Base-by-base conservation (phyloP, 78 protist species). In the Dictyostelium intermedium region DNA sequence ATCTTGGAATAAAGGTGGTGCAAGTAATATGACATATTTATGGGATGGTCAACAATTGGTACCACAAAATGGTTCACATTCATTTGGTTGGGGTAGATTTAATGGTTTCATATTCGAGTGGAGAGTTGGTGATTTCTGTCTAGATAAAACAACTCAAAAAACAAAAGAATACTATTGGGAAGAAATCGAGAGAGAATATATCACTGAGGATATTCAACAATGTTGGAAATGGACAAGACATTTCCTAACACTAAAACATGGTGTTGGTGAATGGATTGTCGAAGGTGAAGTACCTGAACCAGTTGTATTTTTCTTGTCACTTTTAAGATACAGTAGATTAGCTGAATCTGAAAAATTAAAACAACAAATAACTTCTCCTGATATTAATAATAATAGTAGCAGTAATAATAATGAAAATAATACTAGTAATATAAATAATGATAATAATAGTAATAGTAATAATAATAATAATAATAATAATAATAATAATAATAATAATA, bases 241-340 rank as follows among this genome's bases (percentile, higher is more conserved):
- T 72, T 87, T 87, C 72, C 56, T 87, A 30, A 87, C 93, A 25
- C 79, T 87, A 35, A 87, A 87, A 45, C 45, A 53, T 11, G 93
- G 85, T 10, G 27, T 66, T 66, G 93, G 93, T 63, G 85, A 79
- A n/a, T 87, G 85, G 85, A 78, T 87, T 11, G 93, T 87, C 27
- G 93, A 87, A 66, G 93, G 93, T 79, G 93, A 87, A 63, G 85
- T 87, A 25, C 93, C 93, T 3, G 93, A 87, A 30, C 93, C 93
- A 9, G 85, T 87, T 60, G 93, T 87, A 78, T 87, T 87, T 60
- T 87, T 87, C 50, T 63, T 87, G 25, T 41, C 82, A 37, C 34
- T 87, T 25, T 25, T 87, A 9, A 82, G 93, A 72, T 87, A 87
- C n/a, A 78, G 85, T 87, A 78, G 93, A 87, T 63, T 63, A 25